Evolutionary conservation across 345 rosid species (phyloP).

Genomic region (Excoecaria cochinchinensis): DNA sequence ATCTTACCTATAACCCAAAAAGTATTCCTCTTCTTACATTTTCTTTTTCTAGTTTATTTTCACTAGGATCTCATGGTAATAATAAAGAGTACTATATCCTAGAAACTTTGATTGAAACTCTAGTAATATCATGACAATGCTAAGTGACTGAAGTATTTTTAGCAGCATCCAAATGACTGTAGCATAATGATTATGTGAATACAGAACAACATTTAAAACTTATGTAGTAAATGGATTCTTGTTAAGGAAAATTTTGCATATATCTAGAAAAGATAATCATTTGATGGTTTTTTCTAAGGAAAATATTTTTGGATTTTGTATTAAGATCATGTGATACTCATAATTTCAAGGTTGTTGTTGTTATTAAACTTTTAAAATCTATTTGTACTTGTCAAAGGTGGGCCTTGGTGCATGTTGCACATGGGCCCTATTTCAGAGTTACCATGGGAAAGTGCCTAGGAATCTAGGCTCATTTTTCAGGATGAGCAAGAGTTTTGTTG

Average conservation of each 20-base stretch:
- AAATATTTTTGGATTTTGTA: background rate
- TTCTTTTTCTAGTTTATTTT: too few relatives aligned
- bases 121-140: background rate
- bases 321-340: background rate
- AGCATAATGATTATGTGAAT: background rate
- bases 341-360: background rate
- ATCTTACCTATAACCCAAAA: background rate
- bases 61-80: background rate
- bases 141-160: background rate
- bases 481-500: background rate
- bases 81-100: background rate
- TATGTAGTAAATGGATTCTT: background rate
- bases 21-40: background rate
- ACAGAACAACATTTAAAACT: background rate
- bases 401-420: background rate
- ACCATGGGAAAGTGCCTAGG: background rate
- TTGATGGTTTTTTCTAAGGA: background rate
- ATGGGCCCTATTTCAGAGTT: background rate
- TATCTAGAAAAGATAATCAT: background rate
- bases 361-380: background rate
- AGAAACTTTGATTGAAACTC: background rate
- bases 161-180: background rate
- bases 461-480: background rate
- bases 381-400: background rate
- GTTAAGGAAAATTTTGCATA: background rate